phyloP scores from a whole-genome alignment of 495 filamentous ascomycete species.

The Collariella sp. region DNA sequence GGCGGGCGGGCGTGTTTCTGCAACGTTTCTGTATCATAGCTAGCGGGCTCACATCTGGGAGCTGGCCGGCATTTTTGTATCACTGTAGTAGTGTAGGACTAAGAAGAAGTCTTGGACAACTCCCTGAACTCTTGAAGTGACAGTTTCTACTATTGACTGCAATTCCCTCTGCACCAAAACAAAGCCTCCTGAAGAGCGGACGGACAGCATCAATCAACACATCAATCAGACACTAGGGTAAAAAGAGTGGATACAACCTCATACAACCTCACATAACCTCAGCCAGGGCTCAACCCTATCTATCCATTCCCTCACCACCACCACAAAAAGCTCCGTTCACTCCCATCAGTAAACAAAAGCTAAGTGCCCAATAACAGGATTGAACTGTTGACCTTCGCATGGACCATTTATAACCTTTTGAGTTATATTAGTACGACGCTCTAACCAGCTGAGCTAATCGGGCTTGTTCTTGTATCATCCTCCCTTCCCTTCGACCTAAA shows the following conservation, averaged over 20 bases:
- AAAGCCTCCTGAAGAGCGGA: too few relatives aligned
- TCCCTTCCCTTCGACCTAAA: too few relatives aligned
- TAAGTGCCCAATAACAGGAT: conserved; percentile 18
- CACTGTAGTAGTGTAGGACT: not conserved
- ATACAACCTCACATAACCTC: too few relatives aligned
- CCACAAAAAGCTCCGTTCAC: not conserved
- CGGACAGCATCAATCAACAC: too few relatives aligned
- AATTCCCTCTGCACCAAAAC: too few relatives aligned
- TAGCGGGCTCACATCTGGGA: not conserved
- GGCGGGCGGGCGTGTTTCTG: not conserved
- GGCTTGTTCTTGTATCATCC: not conserved
- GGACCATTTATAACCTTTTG: conserved; percentile 3
- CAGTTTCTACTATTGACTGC: too few relatives aligned
- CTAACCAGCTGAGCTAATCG: conserved; percentile 22
- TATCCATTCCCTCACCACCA: too few relatives aligned
- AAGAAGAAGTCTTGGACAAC: too few relatives aligned
- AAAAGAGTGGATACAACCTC: too few relatives aligned
- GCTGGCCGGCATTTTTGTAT: not conserved
- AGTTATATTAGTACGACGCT: conserved; percentile 20
- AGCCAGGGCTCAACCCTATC: too few relatives aligned
- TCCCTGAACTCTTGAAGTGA: too few relatives aligned
- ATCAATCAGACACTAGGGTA: too few relatives aligned
- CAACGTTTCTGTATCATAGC: not conserved
- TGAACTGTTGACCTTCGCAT: conserved; percentile 19
- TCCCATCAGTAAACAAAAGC: not conserved